Evolutionary conservation across 345 rosid species (phyloP).

Genomic region (sweet orange (Citrus sinensis)): DNA sequence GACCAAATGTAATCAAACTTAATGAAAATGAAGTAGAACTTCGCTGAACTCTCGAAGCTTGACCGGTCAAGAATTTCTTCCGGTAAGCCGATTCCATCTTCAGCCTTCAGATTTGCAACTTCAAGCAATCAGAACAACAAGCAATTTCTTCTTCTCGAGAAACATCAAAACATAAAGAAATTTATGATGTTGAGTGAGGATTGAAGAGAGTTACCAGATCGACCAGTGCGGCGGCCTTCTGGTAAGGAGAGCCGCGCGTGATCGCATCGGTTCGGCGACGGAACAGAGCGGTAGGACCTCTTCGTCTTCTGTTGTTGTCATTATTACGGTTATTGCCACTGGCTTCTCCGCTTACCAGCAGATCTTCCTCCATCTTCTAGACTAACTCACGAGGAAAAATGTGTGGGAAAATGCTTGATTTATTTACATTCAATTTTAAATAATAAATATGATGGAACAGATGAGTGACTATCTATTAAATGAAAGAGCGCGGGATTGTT

Average conservation of each 20-base stretch:
- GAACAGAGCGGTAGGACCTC: slow-evolving; percentile 27
- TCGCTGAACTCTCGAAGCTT: slow-evolving; percentile 59
- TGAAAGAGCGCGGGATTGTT: too few species aligned
- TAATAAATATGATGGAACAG: too few species aligned
- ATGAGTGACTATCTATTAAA: too few species aligned
- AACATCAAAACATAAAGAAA: background rate
- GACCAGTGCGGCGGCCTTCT: slow-evolving; percentile 97
- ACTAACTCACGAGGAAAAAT: background rate
- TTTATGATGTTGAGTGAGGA: background rate
- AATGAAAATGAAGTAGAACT: slow-evolving; percentile 57
- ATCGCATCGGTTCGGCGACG: slow-evolving; percentile 73
- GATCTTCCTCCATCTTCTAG: slow-evolving; percentile 41
- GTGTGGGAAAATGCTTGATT: too few species aligned
- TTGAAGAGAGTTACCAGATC: slow-evolving; percentile 60
- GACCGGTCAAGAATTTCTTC: slow-evolving; percentile 79
- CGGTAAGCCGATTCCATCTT: slow-evolving; percentile 90
- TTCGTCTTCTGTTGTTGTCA: slow-evolving; percentile 8
- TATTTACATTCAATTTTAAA: too few species aligned
- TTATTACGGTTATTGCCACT: slow-evolving; percentile 12
- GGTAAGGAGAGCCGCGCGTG: slow-evolving; percentile 66
- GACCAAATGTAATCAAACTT: slow-evolving; percentile 74
- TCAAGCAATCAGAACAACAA: slow-evolving; percentile 4
- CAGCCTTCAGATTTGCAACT: slow-evolving; percentile 53
- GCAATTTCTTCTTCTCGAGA: background rate
- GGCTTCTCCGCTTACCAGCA: slow-evolving; percentile 52